Conservation (phyloP, 257 asterid genomes). For the Gentiana dahurica region DNA sequence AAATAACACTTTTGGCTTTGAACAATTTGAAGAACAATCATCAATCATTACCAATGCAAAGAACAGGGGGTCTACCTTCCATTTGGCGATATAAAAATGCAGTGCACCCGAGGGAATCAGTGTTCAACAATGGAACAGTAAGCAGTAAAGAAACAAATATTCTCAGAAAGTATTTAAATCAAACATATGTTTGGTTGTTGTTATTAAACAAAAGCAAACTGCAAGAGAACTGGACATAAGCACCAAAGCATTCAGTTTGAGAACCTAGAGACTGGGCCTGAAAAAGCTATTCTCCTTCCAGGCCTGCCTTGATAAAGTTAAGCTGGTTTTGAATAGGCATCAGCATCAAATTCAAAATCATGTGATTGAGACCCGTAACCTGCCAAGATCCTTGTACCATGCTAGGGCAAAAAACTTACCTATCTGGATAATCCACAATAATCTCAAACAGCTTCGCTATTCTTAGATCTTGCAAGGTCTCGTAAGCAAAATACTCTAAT, state of each 20-base stretch:
- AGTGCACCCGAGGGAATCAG: not conserved
- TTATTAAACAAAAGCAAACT: too few species aligned
- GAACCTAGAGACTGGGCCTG: not conserved
- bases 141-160: not conserved
- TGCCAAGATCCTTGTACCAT: not conserved
- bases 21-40: too few species aligned
- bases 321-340: not conserved
- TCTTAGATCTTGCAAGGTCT: slow-evolving; percentile 89
- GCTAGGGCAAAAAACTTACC: slow-evolving; percentile 30
- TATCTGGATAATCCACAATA: slow-evolving; percentile 96
- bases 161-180: too few species aligned
- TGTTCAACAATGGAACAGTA: not conserved
- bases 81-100: too few species aligned
- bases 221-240: too few species aligned
- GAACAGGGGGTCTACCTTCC: too few species aligned
- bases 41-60: too few species aligned
- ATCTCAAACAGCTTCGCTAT: slow-evolving; percentile 93
- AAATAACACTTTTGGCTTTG: too few species aligned
- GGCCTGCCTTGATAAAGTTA: not conserved
- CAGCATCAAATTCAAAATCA: not conserved
- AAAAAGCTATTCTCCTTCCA: not conserved
- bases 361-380: not conserved
- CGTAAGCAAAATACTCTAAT: slow-evolving; percentile 92
- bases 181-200: too few species aligned
- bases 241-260: not conserved